Base-by-base conservation (phyloP, 1,284 basidiomycete species). In the Ustilago shanxiensis region DNA sequence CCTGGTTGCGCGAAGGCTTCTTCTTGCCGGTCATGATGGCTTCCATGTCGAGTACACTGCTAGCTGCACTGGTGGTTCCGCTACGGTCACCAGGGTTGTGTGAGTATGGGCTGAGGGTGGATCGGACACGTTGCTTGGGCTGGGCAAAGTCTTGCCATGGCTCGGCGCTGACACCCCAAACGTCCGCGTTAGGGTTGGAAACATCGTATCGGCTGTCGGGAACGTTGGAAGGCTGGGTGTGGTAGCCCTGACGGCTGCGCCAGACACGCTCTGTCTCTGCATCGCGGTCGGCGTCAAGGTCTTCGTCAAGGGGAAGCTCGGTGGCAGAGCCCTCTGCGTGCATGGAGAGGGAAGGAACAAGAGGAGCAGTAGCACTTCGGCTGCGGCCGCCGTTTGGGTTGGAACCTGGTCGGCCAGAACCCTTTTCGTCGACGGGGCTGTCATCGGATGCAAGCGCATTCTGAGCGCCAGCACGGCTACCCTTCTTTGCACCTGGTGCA, bases 121-220 rank as follows among this genome's bases (percentile, higher is more conserved):
- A 72, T 11, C 68, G 68, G 33, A 49, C 53, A n/a, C 55, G 61
- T 9, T 72, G 53, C 35, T 77, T 73, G 18, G 83, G 82, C 22
- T 68, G 65, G 3, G 82, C 81, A 60, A 85, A 85, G 59, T 85
- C 84, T 57, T 85, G 83, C 84, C 84, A 85, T 14, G 84, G 84
- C 66, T 85, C 84, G 24, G 78, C 60, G 33, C 70, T 72, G 39
- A 83, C 80, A 51, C 84, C 84, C 81, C 83, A 85, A 5, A 82
- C 77, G 39, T 84, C 84, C 26, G 83, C 82, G 41, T 83, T 76
- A 37, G 81, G 81, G 52, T 79, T 82, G 26, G 75, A 77, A 18
- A 72, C 73, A 47, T 79, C 76, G 56, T 62, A 68, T 35, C 75
- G 78, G 47, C 72, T 72, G 51, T 77, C 66, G 47, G 68, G 72